A percentile compares a stretch with the other conserved stretches of the same genome.
These are phyloP conservation scores for Pseudogymnoascus sp. DNA, from an alignment of 2,329 filamentous ascomycete genomes.

Conservation along the genomic window DNA sequence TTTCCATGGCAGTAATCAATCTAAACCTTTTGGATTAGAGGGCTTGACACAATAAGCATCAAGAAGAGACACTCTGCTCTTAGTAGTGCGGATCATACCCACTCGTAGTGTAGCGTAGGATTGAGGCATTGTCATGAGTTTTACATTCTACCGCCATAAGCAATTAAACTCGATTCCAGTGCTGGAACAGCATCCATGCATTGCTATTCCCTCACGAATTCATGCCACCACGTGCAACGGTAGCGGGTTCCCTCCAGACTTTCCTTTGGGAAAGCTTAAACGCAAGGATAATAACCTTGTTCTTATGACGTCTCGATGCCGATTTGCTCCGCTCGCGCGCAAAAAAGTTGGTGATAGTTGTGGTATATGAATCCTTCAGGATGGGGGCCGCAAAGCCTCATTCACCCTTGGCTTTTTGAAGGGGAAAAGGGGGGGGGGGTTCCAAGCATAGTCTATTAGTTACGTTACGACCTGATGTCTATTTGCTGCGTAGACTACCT, in stretches of 20 bases:
- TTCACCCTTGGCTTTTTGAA: background rate
- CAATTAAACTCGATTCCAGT: background rate
- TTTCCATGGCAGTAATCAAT: background rate
- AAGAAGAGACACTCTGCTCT: background rate
- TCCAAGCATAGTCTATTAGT: background rate
- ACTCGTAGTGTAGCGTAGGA: background rate
- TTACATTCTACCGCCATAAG: background rate
- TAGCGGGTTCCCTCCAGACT: background rate
- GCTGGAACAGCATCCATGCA: background rate
- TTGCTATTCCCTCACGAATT: background rate
- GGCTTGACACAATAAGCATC: background rate
- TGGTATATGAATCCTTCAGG: background rate
- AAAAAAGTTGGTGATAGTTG: background rate
- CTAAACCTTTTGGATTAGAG: background rate
- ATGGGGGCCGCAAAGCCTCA: background rate
- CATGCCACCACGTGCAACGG: background rate
- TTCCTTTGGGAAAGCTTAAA: conserved; percentile 1
- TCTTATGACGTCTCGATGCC: background rate
- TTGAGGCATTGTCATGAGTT: background rate
- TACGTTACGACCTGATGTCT: background rate
- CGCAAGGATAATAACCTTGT: background rate
- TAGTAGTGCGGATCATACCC: background rate
- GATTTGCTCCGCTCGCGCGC: background rate
- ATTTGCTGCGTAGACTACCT: background rate
- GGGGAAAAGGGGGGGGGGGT: too few species aligned